Evolutionary conservation across 2,329 filamentous ascomycete genomes (phyloP).

Genomic region (Hymenoscyphus salicellus): DNA sequence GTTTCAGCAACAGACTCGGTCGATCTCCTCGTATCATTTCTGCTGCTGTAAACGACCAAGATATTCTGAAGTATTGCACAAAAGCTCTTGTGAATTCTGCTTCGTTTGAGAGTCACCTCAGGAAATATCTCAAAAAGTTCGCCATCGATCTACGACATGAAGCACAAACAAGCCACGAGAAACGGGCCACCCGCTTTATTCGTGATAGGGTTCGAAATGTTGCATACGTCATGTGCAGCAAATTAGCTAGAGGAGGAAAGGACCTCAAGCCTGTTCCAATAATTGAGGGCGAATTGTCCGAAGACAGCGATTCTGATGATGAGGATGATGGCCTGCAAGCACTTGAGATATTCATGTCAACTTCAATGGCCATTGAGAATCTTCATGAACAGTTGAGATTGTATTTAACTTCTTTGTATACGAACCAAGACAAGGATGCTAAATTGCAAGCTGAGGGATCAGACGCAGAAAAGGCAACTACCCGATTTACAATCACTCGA

Average conservation of each 20-base stretch:
- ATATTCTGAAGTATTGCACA: constrained; percentile 6
- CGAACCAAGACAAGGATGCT: background rate
- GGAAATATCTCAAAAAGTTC: constrained; percentile 14
- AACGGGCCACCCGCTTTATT: constrained; percentile 16
- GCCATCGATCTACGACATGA: constrained; percentile 14
- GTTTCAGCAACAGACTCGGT: constrained; percentile 7
- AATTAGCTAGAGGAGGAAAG: no score
- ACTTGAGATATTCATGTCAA: background rate
- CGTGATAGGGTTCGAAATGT: constrained; percentile 16
- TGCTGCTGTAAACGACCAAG: constrained; percentile 13
- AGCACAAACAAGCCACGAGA: constrained; percentile 10
- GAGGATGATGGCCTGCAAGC: background rate
- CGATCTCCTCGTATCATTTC: constrained; percentile 16
- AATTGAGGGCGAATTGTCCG: background rate
- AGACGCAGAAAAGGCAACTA: background rate
- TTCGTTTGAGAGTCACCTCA: constrained; percentile 16
- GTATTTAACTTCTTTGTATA: background rate
- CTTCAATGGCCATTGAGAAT: background rate
- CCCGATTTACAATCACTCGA: background rate
- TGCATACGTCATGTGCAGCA: constrained; percentile 19
- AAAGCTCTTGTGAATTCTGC: constrained; percentile 7
- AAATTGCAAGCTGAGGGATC: background rate
- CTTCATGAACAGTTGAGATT: background rate
- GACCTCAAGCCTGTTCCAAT: no score
- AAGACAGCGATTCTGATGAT: background rate